Evolutionary conservation across 306 rosid species (phyloP), one percentile per base, ranked within the genome.

Genomic region (Glycine soja): DNA sequence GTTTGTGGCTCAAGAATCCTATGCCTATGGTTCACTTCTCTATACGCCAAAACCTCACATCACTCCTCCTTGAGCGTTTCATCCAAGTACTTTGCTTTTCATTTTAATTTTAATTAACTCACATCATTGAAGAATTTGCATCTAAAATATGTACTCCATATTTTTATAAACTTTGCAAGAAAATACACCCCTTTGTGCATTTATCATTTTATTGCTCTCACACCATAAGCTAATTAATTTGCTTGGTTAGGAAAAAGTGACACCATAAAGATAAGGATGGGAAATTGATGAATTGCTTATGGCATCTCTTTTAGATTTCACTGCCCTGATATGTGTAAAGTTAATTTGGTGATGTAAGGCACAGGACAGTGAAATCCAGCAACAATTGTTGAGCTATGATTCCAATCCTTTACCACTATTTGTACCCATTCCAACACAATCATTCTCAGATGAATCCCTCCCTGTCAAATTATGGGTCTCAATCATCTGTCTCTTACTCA

Each of bases 381-480:
- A 82, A 75, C 79, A 79, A 82, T 84, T 79, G 86, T 86, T 81
- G 88, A 46, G 83, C 67, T 78, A 89, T 92, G 80, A 90, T 88
- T 70, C 75, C 75, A 63, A 81, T 65, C 78, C 84, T 73, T 62
- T 75, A 85, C 67, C 67, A 70, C 83, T 36, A 24, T 91, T 87
- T 83, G 87, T 85, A 80, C 85, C 87, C 88, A 89, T 88, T 75
- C 88, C 91, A 89, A 85, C 91, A 88, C 90, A 87, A 88, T 90
- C 93, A 88, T 89, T 90, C 75, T 89, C 87, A 80, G 30, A 76
- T 86, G 86, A 85, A 89, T 81, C 78, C 77, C 75, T 68, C 62
- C 50, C 85, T 72, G 72, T 76, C 75, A 75, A 62, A 80, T 81
- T 48, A 81, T 86, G 71, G 63, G 86, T 86, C 89, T 88, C 88